Evolutionary conservation across 2,329 filamentous ascomycete genomes (phyloP).

Genomic region (Fusarium protoensiforme): DNA sequence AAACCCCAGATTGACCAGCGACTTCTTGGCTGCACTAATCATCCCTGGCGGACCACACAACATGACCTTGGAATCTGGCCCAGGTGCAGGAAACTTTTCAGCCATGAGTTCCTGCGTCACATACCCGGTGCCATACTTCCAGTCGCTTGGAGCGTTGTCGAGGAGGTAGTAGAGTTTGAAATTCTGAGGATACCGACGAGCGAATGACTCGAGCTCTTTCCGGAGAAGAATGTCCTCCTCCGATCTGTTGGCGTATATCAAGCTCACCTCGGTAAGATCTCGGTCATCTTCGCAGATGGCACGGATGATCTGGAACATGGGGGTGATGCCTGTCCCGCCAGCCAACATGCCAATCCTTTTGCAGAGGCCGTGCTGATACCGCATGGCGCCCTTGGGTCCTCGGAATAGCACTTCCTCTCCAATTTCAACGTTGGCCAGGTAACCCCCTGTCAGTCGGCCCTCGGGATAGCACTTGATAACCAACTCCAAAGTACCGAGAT

Average conservation of each 20-base stretch:
- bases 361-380: slow-evolving; percentile 56
- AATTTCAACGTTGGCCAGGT: slow-evolving; percentile 58
- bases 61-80: slow-evolving; percentile 61
- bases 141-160: slow-evolving; percentile 57
- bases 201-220: slow-evolving; percentile 65
- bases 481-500: slow-evolving; percentile 61
- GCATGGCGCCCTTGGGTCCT: slow-evolving; percentile 68
- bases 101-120: slow-evolving; percentile 62
- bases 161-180: slow-evolving; percentile 68
- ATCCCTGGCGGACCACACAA: slow-evolving; percentile 72
- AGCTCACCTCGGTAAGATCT: slow-evolving; percentile 65
- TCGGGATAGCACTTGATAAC: slow-evolving; percentile 63
- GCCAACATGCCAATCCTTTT: slow-evolving; percentile 66
- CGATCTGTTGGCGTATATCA: slow-evolving; percentile 69
- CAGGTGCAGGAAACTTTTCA: slow-evolving; percentile 59
- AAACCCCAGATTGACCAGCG: slow-evolving; percentile 61
- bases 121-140: slow-evolving; percentile 61
- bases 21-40: slow-evolving; percentile 67
- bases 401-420: slow-evolving; percentile 64
- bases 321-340: slow-evolving; percentile 52
- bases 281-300: slow-evolving; percentile 70
- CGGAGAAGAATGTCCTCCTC: slow-evolving; percentile 70
- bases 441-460: slow-evolving; percentile 60
- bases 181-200: slow-evolving; percentile 61
- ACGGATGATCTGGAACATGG: slow-evolving; percentile 66